Evolutionary conservation across 805 yeast species (phyloP), one percentile per base, ranked within the genome.

Genomic region (Metschnikowia sp.): DNA sequence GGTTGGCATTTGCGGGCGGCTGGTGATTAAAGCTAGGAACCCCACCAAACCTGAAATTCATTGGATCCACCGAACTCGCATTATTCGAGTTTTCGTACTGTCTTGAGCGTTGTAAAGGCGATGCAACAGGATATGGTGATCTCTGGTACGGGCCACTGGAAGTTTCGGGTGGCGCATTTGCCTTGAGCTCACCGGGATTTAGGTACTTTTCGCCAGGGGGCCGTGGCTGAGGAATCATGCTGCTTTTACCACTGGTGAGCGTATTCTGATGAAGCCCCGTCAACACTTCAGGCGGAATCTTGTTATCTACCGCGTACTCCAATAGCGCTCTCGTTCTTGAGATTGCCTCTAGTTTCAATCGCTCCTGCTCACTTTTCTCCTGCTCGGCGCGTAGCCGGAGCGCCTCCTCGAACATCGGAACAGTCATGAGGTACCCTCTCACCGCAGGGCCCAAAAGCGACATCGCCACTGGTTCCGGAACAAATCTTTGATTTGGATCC

Each of bases 351-450:
- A 84, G 68, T 45, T 76, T 77, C 61, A 86, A 84, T 55, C 74
- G 83, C 54, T 86, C 94, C 62, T 90, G 96, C 54, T 84, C 85
- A 1, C 97, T 85, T 38, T 77, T 74, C 62, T 91, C 97, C 59
- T 86, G 92, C 61, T 88, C 90, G 3, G 80, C 63, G 44, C 82
- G 74, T 30, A 85, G 74, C 32, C 75, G 73, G 33, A 88, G 65
- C 0, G 89, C 83, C 52, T 78, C 80, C 26, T 72, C 62, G 29
- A 83, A 72, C 3, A 89, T 76, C 8, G 73, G 70, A 45, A 84
- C 86, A 8, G 84, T 68, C 56, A 70, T 75, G 0, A 82, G 81
- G 78, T 85, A 81, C 32, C 68, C 62, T 8, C 71, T 58, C 11
- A 79, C 69, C 30, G 77, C 70, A 3, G 80, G 70, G 1, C 89